Evolutionary conservation across 2,329 filamentous ascomycete genomes (phyloP).

Genomic region (Raffaelea albimanens): DNA sequence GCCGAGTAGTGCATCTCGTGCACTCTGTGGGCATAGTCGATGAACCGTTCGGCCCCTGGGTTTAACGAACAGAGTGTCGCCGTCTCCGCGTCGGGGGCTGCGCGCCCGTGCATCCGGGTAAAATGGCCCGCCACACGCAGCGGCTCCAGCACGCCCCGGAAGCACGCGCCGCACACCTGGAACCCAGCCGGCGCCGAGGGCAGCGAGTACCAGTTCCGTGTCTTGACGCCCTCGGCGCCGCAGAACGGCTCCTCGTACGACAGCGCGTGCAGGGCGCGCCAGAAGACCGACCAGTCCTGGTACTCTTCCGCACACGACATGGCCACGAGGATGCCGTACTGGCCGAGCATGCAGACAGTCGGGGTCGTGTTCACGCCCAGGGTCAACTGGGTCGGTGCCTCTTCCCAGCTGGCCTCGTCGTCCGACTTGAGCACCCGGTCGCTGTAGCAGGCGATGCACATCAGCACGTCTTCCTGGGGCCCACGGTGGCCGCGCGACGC

Average conservation of each 20-base stretch:
- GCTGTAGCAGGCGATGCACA: constrained; percentile 20
- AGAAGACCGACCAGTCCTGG: constrained; percentile 24
- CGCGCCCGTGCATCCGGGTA: constrained; percentile 14
- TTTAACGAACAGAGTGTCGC: constrained; percentile 25
- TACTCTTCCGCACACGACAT: constrained; percentile 19
- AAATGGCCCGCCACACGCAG: constrained; percentile 22
- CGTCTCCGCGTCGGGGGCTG: constrained; percentile 7
- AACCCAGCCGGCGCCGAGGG: constrained; percentile 22
- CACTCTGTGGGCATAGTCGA: not conserved
- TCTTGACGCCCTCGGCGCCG: constrained; percentile 19
- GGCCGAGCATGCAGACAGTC: constrained; percentile 15
- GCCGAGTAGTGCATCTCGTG: constrained; percentile 3
- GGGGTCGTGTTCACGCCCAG: constrained; percentile 11
- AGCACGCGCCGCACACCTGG: constrained; percentile 26
- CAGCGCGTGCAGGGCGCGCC: constrained; percentile 20
- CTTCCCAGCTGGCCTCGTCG: constrained; percentile 11
- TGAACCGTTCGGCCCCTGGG: constrained; percentile 19
- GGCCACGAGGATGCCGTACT: constrained; percentile 21
- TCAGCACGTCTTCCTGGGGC: not conserved
- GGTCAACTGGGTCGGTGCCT: constrained; percentile 4
- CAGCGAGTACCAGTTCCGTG: constrained; percentile 24
- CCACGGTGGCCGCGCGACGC: too few species aligned
- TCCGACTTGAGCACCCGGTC: constrained; percentile 23
- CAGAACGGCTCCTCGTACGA: constrained; percentile 20
- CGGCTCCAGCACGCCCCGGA: constrained; percentile 21